These are phyloP conservation scores for Lizonia empirigonia DNA, from an alignment of 2,329 filamentous ascomycete genomes.

Conservation along the genomic window DNA sequence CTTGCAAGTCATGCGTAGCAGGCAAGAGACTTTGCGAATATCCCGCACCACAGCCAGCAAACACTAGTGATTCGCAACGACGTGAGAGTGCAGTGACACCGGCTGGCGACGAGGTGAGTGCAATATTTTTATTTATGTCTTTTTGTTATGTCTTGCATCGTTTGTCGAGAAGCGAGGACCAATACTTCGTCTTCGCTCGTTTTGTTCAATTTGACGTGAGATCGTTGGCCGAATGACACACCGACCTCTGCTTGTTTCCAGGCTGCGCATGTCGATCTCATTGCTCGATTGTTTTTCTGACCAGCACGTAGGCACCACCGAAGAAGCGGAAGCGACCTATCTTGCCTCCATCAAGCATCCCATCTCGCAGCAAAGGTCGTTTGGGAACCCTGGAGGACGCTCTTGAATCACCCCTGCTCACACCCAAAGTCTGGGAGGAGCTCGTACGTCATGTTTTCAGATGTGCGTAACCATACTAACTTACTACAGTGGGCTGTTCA, in stretches of 20 bases:
- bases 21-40: constrained; percentile 75
- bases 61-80: constrained; percentile 46
- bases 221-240: not conserved
- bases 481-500: constrained; percentile 65
- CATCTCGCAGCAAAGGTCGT: constrained; percentile 55
- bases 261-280: not conserved
- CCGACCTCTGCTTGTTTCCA: not conserved
- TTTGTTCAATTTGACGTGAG: not conserved
- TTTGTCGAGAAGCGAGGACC: not conserved
- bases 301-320: constrained; percentile 18
- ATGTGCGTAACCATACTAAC: constrained; percentile 6
- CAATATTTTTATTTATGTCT: not conserved
- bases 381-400: constrained; percentile 59
- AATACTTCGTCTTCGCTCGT: not conserved
- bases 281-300: not conserved
- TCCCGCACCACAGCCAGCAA: constrained; percentile 57
- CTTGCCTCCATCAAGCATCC: constrained; percentile 37
- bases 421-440: constrained; percentile 69
- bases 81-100: constrained; percentile 42
- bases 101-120: constrained; percentile 32
- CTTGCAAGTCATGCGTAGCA: constrained; percentile 74
- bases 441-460: constrained; percentile 48
- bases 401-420: constrained; percentile 66
- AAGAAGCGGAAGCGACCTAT: constrained; percentile 48
- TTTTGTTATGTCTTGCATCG: not conserved